Evolutionary conservation across 1,139 yeast genomes (phyloP), one percentile per base, ranked within the genome.

Genomic region (Debaryomycetaceae sp.): DNA sequence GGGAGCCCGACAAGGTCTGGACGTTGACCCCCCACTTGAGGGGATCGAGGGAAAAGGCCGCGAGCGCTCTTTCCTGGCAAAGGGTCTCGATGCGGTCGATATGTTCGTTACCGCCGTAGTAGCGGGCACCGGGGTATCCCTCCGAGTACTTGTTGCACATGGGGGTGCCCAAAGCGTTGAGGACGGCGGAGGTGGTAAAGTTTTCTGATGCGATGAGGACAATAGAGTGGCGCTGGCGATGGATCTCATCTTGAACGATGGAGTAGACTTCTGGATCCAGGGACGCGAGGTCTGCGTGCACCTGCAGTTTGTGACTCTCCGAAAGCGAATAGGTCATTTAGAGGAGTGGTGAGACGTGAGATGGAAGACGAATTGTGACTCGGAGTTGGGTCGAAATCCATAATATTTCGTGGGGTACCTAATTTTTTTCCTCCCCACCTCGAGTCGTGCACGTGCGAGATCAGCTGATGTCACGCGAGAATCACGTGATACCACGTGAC

Each of bases 1-100:
- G 97, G 20, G 97, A 86, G 41, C 98, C 98, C 33, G 94, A 81
- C 45, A 90, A 68, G 22, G 96, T 73, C 66, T 90, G 98, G 31
- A 90, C 98, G 49, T 90, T 90, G 49, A 90, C 97, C 38, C 98
- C 97, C 97, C 98, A 90, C 55, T 77, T 73, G 40, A 76, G 92
- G 30, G 87, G 65, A 45, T 80, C 72, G 34, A 86, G 55, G 45
- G 70, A 61, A 66, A 90, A 90, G 15, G 97, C 95, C 38, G 78
- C 71, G 43, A 90, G 69, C 32, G 97, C 98, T 60, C 98, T 76
- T 49, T 79, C 67, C 66, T 87, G 97, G 62, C 97, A 90, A 45
- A 90, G 66, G 28, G 73, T 55, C 64, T 90, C 98, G 58, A 85
- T 83, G 57, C 83, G 77, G 67, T 90, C 98, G 47, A 90, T 90